Evolutionary conservation across 768 basidiomycete genomes (phyloP), one percentile per base, ranked within the genome.

Genomic region (Paxillus involutus): DNA sequence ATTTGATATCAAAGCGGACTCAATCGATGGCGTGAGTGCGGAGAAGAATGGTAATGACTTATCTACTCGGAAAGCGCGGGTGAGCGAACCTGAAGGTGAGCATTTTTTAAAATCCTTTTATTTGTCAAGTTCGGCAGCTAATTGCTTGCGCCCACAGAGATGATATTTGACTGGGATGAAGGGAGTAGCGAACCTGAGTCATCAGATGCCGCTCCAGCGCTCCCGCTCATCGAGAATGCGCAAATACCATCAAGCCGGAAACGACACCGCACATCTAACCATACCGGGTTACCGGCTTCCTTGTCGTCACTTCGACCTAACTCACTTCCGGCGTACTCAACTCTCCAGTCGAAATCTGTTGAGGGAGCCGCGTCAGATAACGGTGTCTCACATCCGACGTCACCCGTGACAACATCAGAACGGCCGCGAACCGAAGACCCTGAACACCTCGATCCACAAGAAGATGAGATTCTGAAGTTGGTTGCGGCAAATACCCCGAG

Each of bases 151-250:
- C 40, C 7, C 14, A 19, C 56, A 86, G 88, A 83, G 50, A 75
- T 84, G 73, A 80, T 91, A 37, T 91, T 91, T 57, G 80, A 82
- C 49, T 72, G 90, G 58, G 89, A 91, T 47, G 82, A 83, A 42
- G 81, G 79, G 35, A 64, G 47, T 8, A 68, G 67, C 30, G 56
- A 68, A 59, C 72, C 62, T 39, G 61, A 74, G 39, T 61, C 69
- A 24, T 56, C 63, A 24, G 68, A 68, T 21, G 69, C 61, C 12
- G 71, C 73, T n/a, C 71, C 70, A 12, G 63, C 70, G 2, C 73
- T 76, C 30, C 71, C 72, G n/a, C 68, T 72, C 46, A 50, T 63
- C 14, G 75, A 70, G 58, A 70, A 59, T 33, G 52, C 56, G 17
- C 67, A 60, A 19, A 36, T 50, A 41, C 59, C 53, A 44, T 66